A percentile compares a stretch with the other conserved stretches of the same genome.
Conservation (phyloP, 2,329 filamentous ascomycete species). For the Phialemonium atrogriseum region DNA sequence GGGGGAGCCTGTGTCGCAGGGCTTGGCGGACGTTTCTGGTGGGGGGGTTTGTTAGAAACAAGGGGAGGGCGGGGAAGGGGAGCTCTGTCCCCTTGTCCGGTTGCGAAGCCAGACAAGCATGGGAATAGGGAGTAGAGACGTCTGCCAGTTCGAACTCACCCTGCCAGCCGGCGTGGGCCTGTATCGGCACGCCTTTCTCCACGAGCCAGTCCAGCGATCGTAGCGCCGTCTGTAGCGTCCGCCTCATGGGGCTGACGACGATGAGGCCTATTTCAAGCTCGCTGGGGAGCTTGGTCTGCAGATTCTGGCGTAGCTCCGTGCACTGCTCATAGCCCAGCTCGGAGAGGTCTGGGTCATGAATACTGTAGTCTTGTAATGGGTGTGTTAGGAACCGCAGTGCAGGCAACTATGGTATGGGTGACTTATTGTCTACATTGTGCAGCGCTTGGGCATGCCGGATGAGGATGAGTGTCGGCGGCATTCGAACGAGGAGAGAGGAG, state of each 20-base stretch:
- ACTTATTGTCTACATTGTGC: constrained; percentile 47
- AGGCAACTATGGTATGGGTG: background rate
- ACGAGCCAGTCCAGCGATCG: constrained; percentile 51
- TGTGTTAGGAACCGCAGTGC: constrained; percentile 12
- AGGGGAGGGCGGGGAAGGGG: constrained; percentile 17
- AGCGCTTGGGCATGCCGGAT: constrained; percentile 77
- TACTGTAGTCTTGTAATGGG: constrained; percentile 34
- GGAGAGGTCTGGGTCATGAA: constrained; percentile 44
- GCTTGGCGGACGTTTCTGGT: constrained; percentile 44
- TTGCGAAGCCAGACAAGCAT: too few relatives aligned
- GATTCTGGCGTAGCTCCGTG: constrained; percentile 29
- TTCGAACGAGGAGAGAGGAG: too few relatives aligned
- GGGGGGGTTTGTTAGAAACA: background rate
- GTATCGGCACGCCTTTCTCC: constrained; percentile 42
- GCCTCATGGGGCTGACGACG: constrained; percentile 55
- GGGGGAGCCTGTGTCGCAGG: constrained; percentile 53
- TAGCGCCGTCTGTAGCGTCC: constrained; percentile 57
- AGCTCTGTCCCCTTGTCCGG: background rate
- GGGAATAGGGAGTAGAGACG: too few relatives aligned
- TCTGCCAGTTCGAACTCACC: constrained; percentile 25
- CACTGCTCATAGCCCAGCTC: constrained; percentile 42
- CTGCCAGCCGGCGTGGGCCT: constrained; percentile 57
- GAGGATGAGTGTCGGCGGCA: constrained; percentile 61
- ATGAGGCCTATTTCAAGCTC: constrained; percentile 43
- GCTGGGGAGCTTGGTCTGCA: constrained; percentile 31